Evolutionary conservation across 2,329 filamentous ascomycete genomes (phyloP).

Genomic region (Phaeoacremonium minimum): DNA sequence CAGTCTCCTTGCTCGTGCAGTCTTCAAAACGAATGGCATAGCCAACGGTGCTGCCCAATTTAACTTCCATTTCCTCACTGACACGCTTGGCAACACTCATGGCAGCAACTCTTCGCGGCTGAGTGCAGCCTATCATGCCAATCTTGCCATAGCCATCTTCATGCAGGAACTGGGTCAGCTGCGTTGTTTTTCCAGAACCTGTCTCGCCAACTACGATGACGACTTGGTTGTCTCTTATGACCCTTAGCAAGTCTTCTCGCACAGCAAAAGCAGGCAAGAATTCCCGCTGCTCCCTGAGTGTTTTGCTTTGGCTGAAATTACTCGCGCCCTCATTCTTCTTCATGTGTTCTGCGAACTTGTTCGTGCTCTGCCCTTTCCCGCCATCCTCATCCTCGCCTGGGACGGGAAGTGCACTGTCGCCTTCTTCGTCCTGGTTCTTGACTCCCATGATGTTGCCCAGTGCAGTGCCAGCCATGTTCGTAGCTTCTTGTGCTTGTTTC

Average conservation of each 20-base stretch:
- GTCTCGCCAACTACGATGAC: constrained; percentile 96
- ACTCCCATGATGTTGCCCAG: constrained; percentile 94
- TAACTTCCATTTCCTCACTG: constrained; percentile 96
- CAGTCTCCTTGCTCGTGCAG: constrained; percentile 90
- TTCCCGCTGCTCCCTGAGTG: constrained; percentile 84
- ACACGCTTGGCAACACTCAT: constrained; percentile 99
- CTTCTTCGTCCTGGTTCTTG: constrained; percentile 88
- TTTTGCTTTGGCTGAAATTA: constrained; percentile 89
- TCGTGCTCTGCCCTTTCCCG: constrained; percentile 41
- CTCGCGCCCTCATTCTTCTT: constrained; percentile 85
- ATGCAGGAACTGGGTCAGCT: constrained; percentile 91
- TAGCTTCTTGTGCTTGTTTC: constrained; percentile 91
- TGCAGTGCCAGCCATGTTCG: constrained; percentile 85
- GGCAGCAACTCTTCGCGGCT: constrained; percentile 91
- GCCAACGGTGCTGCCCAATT: constrained; percentile 80
- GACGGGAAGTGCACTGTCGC: constrained; percentile 80
- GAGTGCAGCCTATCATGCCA: constrained; percentile 94
- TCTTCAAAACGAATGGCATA: constrained; percentile 99
- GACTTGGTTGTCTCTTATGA: constrained; percentile 95
- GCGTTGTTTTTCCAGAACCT: constrained; percentile 95
- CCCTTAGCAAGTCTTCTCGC: constrained; percentile 82
- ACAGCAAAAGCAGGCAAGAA: constrained; percentile 95
- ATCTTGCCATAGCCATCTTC: constrained; percentile 88
- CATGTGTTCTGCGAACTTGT: constrained; percentile 87
- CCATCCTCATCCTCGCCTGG: constrained; percentile 65